phyloP scores from a whole-genome alignment of 2,329 filamentous ascomycete species.

The Ramularia collo-cygni region DNA sequence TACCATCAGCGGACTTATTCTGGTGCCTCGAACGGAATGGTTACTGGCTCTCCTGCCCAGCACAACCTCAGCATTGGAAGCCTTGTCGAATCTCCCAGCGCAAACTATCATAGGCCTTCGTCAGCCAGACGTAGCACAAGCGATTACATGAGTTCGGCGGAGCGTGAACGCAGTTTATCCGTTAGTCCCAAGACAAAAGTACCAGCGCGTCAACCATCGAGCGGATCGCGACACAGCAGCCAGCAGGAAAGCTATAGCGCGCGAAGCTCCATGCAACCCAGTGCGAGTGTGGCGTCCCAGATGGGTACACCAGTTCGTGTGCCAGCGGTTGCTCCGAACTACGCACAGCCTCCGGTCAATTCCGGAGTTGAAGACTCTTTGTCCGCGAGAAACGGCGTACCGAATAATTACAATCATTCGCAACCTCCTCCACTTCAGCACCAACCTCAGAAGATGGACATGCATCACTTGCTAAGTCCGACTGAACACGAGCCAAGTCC shows the following conservation, averaged over 20 bases:
- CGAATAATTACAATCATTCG: slow-evolving; percentile 9
- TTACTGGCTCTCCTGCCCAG: slow-evolving; percentile 25
- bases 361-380: slow-evolving; percentile 14
- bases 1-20: slow-evolving; percentile 28
- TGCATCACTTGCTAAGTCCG: slow-evolving; percentile 26
- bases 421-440: slow-evolving; percentile 17
- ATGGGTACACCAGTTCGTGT: slow-evolving; percentile 21
- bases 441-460: slow-evolving; percentile 24
- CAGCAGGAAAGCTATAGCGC: slow-evolving; percentile 25
- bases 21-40: slow-evolving; percentile 25
- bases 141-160: slow-evolving; percentile 46
- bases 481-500: slow-evolving; percentile 14
- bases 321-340: slow-evolving; percentile 11
- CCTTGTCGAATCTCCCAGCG: slow-evolving; percentile 34
- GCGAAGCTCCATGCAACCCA: slow-evolving; percentile 21
- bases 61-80: slow-evolving; percentile 31
- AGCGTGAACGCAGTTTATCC: slow-evolving; percentile 64
- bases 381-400: slow-evolving; percentile 10
- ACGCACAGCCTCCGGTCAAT: slow-evolving; percentile 14
- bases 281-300: slow-evolving; percentile 13
- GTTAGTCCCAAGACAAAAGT: slow-evolving; percentile 67
- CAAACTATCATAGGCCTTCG: slow-evolving; percentile 18
- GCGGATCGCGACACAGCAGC: slow-evolving; percentile 28
- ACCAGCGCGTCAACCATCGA: slow-evolving; percentile 24
- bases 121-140: slow-evolving; percentile 21